phyloP scores from a whole-genome alignment of 352 stramenopile species.

The Hyaloperonospora brassicae region DNA sequence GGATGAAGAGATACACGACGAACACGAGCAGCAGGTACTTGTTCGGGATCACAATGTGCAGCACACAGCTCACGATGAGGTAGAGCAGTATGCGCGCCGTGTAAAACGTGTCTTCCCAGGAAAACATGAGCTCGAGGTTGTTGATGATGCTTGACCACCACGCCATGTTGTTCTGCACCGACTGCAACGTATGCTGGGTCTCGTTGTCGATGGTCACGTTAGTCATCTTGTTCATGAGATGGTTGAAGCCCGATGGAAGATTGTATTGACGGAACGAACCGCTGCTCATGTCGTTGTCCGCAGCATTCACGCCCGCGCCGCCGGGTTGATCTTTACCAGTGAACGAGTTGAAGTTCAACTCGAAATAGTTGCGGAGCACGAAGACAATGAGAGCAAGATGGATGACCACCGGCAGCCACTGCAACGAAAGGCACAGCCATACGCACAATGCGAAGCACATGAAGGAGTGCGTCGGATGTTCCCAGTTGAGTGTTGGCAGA shows the following conservation, averaged over 20 bases:
- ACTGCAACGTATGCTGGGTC: constrained; percentile 76
- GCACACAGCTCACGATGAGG: constrained; percentile 76
- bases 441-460: constrained; percentile 81
- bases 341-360: constrained; percentile 79
- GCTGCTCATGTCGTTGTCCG: constrained; percentile 30
- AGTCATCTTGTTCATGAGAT: constrained; percentile 86
- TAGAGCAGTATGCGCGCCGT: constrained; percentile 71
- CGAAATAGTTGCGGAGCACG: constrained; percentile 78
- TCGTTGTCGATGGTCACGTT: constrained; percentile 79
- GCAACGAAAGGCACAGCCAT: constrained; percentile 75
- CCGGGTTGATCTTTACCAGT: constrained; percentile 34
- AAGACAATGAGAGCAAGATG: constrained; percentile 69
- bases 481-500: constrained; percentile 78
- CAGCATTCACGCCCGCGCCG: constrained; percentile 10
- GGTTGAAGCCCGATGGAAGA: constrained; percentile 72
- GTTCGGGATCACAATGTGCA: constrained; percentile 81
- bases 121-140: constrained; percentile 83
- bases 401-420: constrained; percentile 74
- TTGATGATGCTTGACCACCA: constrained; percentile 83
- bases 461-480: constrained; percentile 75
- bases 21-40: constrained; percentile 73
- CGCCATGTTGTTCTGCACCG: constrained; percentile 84
- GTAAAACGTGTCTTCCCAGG: constrained; percentile 84
- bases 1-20: constrained; percentile 70
- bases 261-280: constrained; percentile 73